These are phyloP conservation scores for Nigrograna mackinnonii DNA, from an alignment of 2,329 filamentous ascomycete species.

Conservation along the genomic window DNA sequence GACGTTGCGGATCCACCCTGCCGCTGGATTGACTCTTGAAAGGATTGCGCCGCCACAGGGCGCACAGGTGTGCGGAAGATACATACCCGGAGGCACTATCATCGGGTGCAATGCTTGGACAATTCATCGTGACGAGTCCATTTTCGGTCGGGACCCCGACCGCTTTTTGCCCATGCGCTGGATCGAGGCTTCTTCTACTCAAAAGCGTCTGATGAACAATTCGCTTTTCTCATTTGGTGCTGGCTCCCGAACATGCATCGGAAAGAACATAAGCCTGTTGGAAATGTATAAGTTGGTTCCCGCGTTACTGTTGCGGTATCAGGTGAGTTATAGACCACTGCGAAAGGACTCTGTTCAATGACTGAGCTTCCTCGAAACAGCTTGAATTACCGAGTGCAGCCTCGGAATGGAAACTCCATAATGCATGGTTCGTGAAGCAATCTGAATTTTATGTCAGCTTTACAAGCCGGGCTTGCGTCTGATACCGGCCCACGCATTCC, in stretches of 20 bases:
- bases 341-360: too few species aligned
- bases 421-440: too few species aligned
- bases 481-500: too few species aligned
- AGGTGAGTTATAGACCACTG: too few species aligned
- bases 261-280: constrained; percentile 1
- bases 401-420: too few species aligned
- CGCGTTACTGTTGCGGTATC: too few species aligned
- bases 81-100: not conserved
- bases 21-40: not conserved
- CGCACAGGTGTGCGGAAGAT: not conserved
- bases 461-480: too few species aligned
- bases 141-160: not conserved
- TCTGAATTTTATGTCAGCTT: too few species aligned
- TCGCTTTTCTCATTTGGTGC: not conserved
- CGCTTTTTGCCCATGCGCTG: not conserved
- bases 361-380: too few species aligned
- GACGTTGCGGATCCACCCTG: not conserved
- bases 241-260: not conserved
- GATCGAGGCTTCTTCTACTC: not conserved
- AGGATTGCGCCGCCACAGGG: not conserved
- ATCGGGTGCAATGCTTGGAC: not conserved
- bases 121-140: not conserved
- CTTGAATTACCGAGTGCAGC: too few species aligned
- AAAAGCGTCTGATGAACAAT: not conserved
- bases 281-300: constrained; percentile 1